Evolutionary conservation across 768 basidiomycete genomes (phyloP), one percentile per base, ranked within the genome.

Genomic region (Mycena galopus): DNA sequence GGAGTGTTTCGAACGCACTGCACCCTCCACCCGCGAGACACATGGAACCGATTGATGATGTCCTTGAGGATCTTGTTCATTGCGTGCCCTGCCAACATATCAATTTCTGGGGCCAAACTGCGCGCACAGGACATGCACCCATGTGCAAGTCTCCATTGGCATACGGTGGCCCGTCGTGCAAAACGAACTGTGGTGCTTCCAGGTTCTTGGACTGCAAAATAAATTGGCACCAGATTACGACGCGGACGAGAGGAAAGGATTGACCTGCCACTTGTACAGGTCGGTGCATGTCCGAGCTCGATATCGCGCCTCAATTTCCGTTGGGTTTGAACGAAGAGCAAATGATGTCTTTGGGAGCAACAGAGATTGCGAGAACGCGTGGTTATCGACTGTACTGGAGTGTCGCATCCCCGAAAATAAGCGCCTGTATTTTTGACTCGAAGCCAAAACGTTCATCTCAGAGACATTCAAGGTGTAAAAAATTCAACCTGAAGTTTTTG

Each of bases 61-160:
- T 99, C 97, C 84, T 99, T 99, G 56, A 98, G 80, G 47, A 98
- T 93, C 80, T 98, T 98, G 83, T 99, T 99, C 73, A 99, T 81
- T 0, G 97, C 96, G 79, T 99, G 97, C 9, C 97, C 97, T 98
- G 70, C 8, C 29, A 9, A 44, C 12, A 44, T 39, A n/a, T 61
- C 57, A 39, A 71, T 21, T 35, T 47, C 37, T 21, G 19, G 10
- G 58, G 44, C 37, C 55, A 21, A 74, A 25, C n/a, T 32, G 30
- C 23, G 44, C 37, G 42, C 32, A 50, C 47, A 51, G 58, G 83
- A 71, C 74, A 53, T 39, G 60, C 55, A 97, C 97, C 97, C 86
- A 97, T 96, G 79, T 99, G 97, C 50, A 99, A 84, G 79, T 95
- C 90, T 0, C 98, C 98, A 79, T 99, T 99, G 2, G 97, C 97